Percentiles rank a stretch among this genome's conserved stretches.
These are phyloP conservation scores for Lactifluus hygrophoroides DNA, from an alignment of 768 basidiomycete genomes.

Conservation along the genomic window DNA sequence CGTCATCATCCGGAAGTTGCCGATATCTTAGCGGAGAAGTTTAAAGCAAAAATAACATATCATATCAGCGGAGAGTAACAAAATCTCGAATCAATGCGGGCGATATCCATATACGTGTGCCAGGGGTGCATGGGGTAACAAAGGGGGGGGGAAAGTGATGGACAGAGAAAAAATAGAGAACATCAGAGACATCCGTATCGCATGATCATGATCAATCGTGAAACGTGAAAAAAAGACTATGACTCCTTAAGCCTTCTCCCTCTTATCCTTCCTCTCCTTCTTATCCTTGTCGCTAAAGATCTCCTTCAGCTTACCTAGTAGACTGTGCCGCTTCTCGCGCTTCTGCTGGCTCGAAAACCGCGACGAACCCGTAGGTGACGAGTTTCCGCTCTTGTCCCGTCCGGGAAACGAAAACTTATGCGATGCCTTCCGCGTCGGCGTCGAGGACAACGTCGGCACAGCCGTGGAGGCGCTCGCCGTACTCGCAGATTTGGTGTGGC, in stretches of 20 bases:
- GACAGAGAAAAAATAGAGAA: background rate
- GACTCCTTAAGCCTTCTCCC: conserved; percentile 8
- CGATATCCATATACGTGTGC: background rate
- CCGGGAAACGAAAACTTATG: conserved; percentile 16
- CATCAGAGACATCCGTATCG: background rate
- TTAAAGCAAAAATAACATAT: too few species aligned
- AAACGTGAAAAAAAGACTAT: background rate
- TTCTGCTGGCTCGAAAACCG: conserved; percentile 16
- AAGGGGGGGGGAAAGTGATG: background rate
- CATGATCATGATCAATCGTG: conserved; percentile 1
- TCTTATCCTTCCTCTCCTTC: conserved; percentile 15
- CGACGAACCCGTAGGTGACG: conserved; percentile 13
- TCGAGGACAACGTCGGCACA: background rate
- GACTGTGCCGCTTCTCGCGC: conserved; percentile 19
- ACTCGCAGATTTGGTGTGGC: conserved; percentile 9
- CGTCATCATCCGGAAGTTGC: too few species aligned
- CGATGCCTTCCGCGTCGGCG: conserved; percentile 1
- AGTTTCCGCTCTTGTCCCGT: conserved; percentile 10
- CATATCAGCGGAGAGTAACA: background rate
- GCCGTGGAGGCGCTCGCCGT: conserved; percentile 2
- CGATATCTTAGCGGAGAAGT: too few species aligned
- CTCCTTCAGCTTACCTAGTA: conserved; percentile 19
- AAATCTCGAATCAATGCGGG: background rate
- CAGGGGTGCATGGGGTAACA: background rate
- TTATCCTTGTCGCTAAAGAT: conserved; percentile 18